Percentiles rank a stretch among this genome's conserved stretches.
phyloP scores from a whole-genome alignment of 306 rosid genomes.

The Datisca glomerata region DNA sequence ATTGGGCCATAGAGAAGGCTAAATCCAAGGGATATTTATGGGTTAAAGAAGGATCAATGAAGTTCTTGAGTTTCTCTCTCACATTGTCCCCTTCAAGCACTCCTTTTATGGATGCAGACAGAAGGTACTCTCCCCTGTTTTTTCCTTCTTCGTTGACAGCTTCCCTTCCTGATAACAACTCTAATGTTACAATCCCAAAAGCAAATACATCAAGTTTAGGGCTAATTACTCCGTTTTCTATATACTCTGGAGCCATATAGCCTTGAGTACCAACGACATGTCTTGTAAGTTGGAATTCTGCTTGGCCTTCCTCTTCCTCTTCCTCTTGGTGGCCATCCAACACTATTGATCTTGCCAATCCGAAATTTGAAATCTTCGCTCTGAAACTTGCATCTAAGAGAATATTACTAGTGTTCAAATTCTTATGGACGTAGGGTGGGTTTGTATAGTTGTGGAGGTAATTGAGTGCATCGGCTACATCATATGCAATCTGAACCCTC shows the following conservation, averaged over 20 bases:
- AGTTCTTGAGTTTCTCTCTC: slow-evolving; percentile 34
- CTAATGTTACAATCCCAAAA: slow-evolving; percentile 56
- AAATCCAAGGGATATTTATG: slow-evolving; percentile 48
- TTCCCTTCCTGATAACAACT: slow-evolving; percentile 55
- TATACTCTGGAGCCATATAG: slow-evolving; percentile 69
- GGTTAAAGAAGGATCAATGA: slow-evolving; percentile 42
- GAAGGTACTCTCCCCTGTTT: no score
- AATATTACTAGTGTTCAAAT: slow-evolving; percentile 48
- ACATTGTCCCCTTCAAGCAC: slow-evolving; percentile 40
- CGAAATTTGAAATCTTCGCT: slow-evolving; percentile 54
- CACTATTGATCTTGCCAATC: slow-evolving; percentile 45
- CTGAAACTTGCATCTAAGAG: slow-evolving; percentile 44
- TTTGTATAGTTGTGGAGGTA: slow-evolving; percentile 54
- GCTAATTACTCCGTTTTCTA: slow-evolving; percentile 51
- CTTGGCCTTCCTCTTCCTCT: slow-evolving; percentile 20
- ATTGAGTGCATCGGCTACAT: slow-evolving; percentile 53
- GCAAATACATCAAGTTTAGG: slow-evolving; percentile 68
- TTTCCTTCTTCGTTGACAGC: slow-evolving; percentile 21
- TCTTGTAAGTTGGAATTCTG: slow-evolving; percentile 43
- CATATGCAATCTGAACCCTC: slow-evolving; percentile 63
- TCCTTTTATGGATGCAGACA: slow-evolving; percentile 13
- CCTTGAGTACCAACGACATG: slow-evolving; percentile 79
- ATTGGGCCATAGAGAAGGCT: slow-evolving; percentile 51
- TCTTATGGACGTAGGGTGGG: slow-evolving; percentile 57
- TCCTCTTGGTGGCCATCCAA: no score